Percentiles rank a stretch among this genome's conserved stretches.
These are phyloP conservation scores for Petunia axillaris DNA, from an alignment of 257 asterid species.

Conservation along the genomic window DNA sequence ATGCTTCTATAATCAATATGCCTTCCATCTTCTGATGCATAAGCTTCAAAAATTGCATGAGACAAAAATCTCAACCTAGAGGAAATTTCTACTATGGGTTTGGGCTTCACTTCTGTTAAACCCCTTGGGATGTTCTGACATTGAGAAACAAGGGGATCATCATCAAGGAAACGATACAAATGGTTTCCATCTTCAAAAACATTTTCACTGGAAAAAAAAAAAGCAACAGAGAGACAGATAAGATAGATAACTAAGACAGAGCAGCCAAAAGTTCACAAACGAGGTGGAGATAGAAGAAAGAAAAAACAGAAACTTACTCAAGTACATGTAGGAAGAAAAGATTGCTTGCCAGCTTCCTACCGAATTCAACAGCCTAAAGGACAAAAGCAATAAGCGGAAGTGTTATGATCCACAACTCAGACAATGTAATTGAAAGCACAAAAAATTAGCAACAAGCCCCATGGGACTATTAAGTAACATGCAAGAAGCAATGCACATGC, in stretches of 20 bases:
- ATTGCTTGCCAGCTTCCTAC: conserved; percentile 72
- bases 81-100: conserved; percentile 77
- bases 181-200: conserved; percentile 76
- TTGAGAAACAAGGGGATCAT: conserved; percentile 71
- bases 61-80: conserved; percentile 66
- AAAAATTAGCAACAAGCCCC: background rate
- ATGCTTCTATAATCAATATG: conserved; percentile 81
- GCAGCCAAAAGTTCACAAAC: background rate
- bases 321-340: conserved; percentile 75
- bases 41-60: conserved; percentile 79
- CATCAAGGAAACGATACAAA: conserved; percentile 85
- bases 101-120: conserved; percentile 75
- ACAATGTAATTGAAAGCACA: background rate
- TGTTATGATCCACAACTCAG: background rate
- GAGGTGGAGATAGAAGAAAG: conserved; percentile 19
- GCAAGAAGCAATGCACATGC: conserved; percentile 1
- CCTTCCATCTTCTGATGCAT: conserved; percentile 74
- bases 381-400: conserved; percentile 29
- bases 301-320: conserved; percentile 55
- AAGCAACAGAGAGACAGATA: conserved; percentile 13
- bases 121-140: conserved; percentile 93
- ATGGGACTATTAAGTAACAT: background rate
- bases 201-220: conserved; percentile 54
- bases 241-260: conserved; percentile 3
- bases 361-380: conserved; percentile 84